Base-by-base conservation (phyloP, 1,284 basidiomycete species). In the Macrocybe sp. region DNA sequence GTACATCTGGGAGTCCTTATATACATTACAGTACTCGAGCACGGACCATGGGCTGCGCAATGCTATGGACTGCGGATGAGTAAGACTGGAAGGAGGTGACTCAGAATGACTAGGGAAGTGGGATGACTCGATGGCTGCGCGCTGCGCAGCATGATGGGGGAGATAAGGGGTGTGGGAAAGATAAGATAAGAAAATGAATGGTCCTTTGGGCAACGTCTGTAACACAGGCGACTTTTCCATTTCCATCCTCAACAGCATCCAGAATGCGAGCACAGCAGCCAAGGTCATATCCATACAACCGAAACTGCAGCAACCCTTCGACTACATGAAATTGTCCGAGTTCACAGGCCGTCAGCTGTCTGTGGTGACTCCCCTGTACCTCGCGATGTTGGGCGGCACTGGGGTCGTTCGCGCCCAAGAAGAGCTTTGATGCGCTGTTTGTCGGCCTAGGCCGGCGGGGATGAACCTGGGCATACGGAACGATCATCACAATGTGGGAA, bases 301-400 rank as follows among this genome's bases (percentile, higher is more conserved):
- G 9, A 52, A 52, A 39, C 14, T 38, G 10, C 50, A 28, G 44
- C 45, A 44, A 52, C 51, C 38, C 41, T 36, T 31, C 43, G 54
- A 48, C 32, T 48, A 45, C 33, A 28, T 52, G 2, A 41, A 56
- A 9, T 30, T 48, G 37, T 34, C 53, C 46, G 50, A 61, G 44
- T 90, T 90, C 60, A 68, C 76, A 3, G 72, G 76, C 54, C 74
- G 75, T n/a, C 86, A 85, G 45, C 74, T 97, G 10, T 72, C 83
- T 5, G 74, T 94, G 37, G 70, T 89, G 6, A 84, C 91, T 1
- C 74, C 97, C 41, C 76, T 97, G 54, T 89, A 92, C 69, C 82
- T 98, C 40, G 94, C 96, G 7, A 99, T 96, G 2, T 71, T 89
- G 29, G 95, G 96, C 37, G 96, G 96, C 1, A 95, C 96, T 0